A percentile compares a stretch with the other conserved stretches of the same genome.
Evolutionary conservation across 805 yeast species (phyloP).

Genomic region (baker's yeast (Saccharomyces cerevisiae)): DNA sequence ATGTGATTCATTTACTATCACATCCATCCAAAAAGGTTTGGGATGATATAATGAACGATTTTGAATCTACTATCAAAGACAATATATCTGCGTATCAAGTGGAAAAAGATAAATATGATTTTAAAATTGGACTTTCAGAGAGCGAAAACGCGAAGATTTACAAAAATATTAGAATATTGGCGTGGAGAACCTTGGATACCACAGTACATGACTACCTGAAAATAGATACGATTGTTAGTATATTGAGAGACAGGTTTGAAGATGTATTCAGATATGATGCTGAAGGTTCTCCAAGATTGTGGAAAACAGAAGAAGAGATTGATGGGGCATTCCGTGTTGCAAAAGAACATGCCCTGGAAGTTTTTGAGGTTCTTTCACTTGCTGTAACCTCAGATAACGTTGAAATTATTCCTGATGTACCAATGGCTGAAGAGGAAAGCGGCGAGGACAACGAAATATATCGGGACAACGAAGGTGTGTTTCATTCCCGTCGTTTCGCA

Average conservation of each 20-base stretch:
- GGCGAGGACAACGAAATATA: conserved; percentile 24
- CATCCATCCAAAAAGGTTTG: conserved; percentile 48
- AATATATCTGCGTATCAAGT: conserved; percentile 25
- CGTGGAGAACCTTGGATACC: conserved; percentile 60
- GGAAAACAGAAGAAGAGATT: conserved; percentile 67
- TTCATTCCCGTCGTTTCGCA: conserved; percentile 40
- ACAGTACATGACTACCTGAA: conserved; percentile 53
- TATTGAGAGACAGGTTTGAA: conserved; percentile 76
- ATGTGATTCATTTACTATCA: conserved; percentile 39
- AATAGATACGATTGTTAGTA: conserved; percentile 55
- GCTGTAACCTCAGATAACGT: conserved; percentile 47
- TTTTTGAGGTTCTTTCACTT: conserved; percentile 51
- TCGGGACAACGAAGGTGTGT: conserved; percentile 36
- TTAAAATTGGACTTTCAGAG: conserved; percentile 51
- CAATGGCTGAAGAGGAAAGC: conserved; percentile 30
- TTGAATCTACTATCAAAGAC: conserved; percentile 31
- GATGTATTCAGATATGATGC: conserved; percentile 75
- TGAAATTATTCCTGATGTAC: conserved; percentile 53
- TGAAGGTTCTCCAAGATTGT: conserved; percentile 71
- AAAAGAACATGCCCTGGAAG: conserved; percentile 44
- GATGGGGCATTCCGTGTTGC: conserved; percentile 62
- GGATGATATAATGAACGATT: conserved; percentile 47
- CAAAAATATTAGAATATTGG: conserved; percentile 39
- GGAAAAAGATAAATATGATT: conserved; percentile 37
- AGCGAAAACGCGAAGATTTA: conserved; percentile 37